Conservation (phyloP, 1,284 basidiomycete species). For the Sphaerobolus stellatus region DNA sequence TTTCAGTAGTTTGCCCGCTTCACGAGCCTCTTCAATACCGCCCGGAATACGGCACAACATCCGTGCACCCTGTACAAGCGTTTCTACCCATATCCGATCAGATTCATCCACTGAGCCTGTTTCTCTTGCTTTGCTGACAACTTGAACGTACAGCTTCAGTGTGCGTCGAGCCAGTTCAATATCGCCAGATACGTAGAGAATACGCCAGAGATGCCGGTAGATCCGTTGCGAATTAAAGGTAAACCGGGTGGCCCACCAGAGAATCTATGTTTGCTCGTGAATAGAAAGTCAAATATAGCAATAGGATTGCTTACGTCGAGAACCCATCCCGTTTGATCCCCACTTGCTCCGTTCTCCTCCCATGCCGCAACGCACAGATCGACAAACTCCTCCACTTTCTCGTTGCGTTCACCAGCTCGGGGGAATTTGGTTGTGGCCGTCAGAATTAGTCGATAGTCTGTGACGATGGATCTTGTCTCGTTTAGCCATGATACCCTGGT, state of each 20-base stretch:
- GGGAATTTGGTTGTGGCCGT: constrained; percentile 76
- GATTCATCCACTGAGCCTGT: constrained; percentile 52
- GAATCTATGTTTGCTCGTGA: constrained; percentile 46
- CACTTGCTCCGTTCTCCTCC: constrained; percentile 65
- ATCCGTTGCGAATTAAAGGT: constrained; percentile 89
- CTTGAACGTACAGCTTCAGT: constrained; percentile 78
- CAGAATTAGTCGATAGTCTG: constrained; percentile 68
- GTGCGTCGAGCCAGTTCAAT: constrained; percentile 69
- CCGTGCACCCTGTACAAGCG: constrained; percentile 69
- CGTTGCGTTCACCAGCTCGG: constrained; percentile 78
- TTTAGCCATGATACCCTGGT: constrained; percentile 57
- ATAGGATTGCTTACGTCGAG: constrained; percentile 56
- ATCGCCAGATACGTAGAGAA: constrained; percentile 68
- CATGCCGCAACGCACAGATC: constrained; percentile 81
- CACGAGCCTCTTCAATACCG: constrained; percentile 50
- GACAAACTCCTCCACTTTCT: constrained; percentile 79
- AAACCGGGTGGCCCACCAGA: constrained; percentile 89
- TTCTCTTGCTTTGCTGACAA: constrained; percentile 77
- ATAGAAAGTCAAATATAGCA: neutral
- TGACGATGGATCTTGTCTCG: constrained; percentile 62
- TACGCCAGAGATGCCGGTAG: constrained; percentile 77
- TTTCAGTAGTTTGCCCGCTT: constrained; percentile 56
- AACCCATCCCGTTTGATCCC: constrained; percentile 66
- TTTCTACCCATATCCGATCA: constrained; percentile 67
- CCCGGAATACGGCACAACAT: constrained; percentile 61